Evolutionary conservation across 345 rosid species (phyloP), one percentile per base, ranked within the genome.

Genomic region (Clausena lansium): DNA sequence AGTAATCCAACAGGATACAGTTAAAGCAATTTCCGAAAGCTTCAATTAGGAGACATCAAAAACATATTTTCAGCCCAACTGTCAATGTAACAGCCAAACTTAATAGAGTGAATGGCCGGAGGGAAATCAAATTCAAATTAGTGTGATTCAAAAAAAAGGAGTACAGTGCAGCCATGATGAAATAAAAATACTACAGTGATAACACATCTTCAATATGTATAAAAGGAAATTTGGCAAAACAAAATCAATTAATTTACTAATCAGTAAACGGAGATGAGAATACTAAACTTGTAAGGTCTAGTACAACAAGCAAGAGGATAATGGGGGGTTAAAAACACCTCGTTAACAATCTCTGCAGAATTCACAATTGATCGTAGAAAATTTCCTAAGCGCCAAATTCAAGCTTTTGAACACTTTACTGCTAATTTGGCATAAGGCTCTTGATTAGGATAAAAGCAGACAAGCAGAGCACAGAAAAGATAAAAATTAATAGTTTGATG

Each of bases 1-100:
- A 86, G 50, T 78, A 36, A 73, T 25, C 66, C 71, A 72, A 22
- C 30, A 76, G 36, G 66, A 52, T 64, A 65, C 20, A 38, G 41
- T 9, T 63, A 27, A 47, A 73, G 30, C 5, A 74, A 71, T 65
- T 76, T 79, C 61, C 11, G 22, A 60, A 9, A 47, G 33, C 35
- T 60, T 64, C n/a, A n/a, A 28, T 57, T 15, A 73, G 50, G 17
- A 9, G 24, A 76, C 6, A 30, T 28, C 15, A 15, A 6, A n/a
- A 33, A 79, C 1, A 35, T 35, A 47, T 24, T 25, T 79, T 28
- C 74, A 68, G 75, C 70, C 30, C 33, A 54, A 32, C 55, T 32
- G 41, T 35, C 60, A 50, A 33, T 35, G 41, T n/a, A 71, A 33
- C n/a, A 67, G 41, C 38, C 2, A 22, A 59, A 68, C 57, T 38